These are phyloP conservation scores for Actinidia arguta DNA, from an alignment of 179 eudicot species.

Conservation along the genomic window DNA sequence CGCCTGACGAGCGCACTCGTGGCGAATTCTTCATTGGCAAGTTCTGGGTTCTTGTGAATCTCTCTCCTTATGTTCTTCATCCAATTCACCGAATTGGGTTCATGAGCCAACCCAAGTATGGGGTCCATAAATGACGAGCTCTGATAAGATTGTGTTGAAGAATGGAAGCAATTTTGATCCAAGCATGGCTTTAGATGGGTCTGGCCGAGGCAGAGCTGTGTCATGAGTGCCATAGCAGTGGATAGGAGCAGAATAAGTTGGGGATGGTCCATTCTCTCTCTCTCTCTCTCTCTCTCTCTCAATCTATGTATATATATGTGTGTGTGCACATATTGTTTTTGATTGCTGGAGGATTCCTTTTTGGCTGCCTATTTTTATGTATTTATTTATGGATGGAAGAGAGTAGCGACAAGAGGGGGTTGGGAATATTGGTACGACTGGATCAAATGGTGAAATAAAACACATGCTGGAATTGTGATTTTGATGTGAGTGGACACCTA, in stretches of 20 bases:
- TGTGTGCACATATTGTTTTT: neutral
- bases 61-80: slow-evolving; percentile 43
- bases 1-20: slow-evolving; percentile 39
- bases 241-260: slow-evolving; percentile 1
- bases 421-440: neutral
- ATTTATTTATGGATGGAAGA: neutral
- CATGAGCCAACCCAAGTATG: slow-evolving; percentile 29
- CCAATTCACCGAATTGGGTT: slow-evolving; percentile 31
- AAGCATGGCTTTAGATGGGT: neutral
- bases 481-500: neutral
- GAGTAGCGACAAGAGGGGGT: neutral
- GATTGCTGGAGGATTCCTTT: neutral
- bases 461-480: slow-evolving; percentile 2
- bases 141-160: neutral
- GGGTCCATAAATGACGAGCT: slow-evolving; percentile 21
- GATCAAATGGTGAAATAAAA: neutral
- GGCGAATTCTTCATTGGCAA: slow-evolving; percentile 42
- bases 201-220: neutral
- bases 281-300: neutral
- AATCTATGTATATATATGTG: too few relatives aligned
- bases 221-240: neutral
- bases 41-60: slow-evolving; percentile 50
- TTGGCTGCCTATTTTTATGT: neutral
- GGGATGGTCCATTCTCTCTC: neutral
- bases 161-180: slow-evolving; percentile 12